Evolutionary conservation across 148 eudicot species (phyloP), one percentile per base, ranked within the genome.

Genomic region (Cornus suecica): DNA sequence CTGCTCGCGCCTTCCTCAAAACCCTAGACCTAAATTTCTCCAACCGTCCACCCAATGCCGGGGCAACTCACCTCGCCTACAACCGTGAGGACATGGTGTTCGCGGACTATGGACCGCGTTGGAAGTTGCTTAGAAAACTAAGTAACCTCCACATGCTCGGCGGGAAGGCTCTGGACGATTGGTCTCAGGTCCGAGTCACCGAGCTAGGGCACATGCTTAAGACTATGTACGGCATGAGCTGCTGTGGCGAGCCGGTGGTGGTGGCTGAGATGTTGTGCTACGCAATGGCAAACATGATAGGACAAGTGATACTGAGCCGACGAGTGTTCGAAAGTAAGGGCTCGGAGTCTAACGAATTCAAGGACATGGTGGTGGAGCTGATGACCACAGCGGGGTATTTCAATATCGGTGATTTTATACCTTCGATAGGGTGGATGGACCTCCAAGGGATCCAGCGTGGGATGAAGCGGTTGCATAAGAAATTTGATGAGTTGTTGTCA

Each of bases 391-490:
- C 58, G 18, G 58, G 58, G 20, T 52, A 52, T 52, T 52, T 52
- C 58, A 52, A 52, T 52, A 52, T 52, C 1, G 58, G 58, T 52
- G 58, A 52, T 20, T 52, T 52, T 52, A 52, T 52, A 52, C 58
- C 58, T 20, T 52, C 20, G 20, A 52, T 52, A 2, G 58, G 20
- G 5, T 52, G 58, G 58, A 14, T 52, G 58, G 58, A 52, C 58
- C 22, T 52, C 20, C 58, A 52, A 52, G 58, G 77, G 16, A 65
- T 74, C 13, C 66, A 78, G 74, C 51, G 48, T 2, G 72, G 71
- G 23, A 78, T 78, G 81, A 78, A 78, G 60, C 18, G 62, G 9
- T 74, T 78, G 25, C 81, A 78, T 63, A 66, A 72, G 56, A 78
- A 37, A 37, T 78, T 72, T 18, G 81, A 78, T 54, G 54, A 25